Evolutionary conservation across 768 basidiomycete genomes (phyloP).

Genomic region (Tulasnella sp.): DNA sequence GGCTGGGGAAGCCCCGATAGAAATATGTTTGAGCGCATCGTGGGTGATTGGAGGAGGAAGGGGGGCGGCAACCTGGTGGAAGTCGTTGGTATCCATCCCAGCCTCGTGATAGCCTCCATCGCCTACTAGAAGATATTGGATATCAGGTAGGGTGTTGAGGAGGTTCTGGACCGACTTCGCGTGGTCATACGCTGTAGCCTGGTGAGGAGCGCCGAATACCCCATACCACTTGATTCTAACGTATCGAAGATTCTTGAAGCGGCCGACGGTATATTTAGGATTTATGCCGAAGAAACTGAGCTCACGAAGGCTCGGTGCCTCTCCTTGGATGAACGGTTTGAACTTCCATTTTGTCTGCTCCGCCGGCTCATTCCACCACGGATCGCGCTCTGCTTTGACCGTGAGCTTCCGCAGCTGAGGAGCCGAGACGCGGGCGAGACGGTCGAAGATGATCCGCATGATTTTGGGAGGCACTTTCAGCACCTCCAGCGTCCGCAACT

Average conservation of each 20-base stretch:
- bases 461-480: neutral
- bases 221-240: neutral
- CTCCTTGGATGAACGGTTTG: neutral
- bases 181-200: constrained; percentile 55
- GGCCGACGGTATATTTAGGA: neutral
- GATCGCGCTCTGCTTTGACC: constrained; percentile 47
- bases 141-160: constrained; percentile 36
- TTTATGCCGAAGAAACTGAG: neutral
- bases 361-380: neutral
- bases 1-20: neutral
- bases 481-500: constrained; percentile 33
- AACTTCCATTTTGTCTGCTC: neutral
- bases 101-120: neutral
- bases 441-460: constrained; percentile 52
- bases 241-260: neutral
- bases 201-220: neutral
- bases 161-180: constrained; percentile 68
- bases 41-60: neutral
- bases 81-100: neutral
- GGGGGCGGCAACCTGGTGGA: neutral
- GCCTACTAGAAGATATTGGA: constrained; percentile 26
- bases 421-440: constrained; percentile 41
- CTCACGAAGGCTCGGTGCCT: neutral
- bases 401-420: constrained; percentile 61
- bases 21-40: neutral